Base-by-base conservation (phyloP, 345 rosid genomes). In the Arabidopsis suecica region DNA sequence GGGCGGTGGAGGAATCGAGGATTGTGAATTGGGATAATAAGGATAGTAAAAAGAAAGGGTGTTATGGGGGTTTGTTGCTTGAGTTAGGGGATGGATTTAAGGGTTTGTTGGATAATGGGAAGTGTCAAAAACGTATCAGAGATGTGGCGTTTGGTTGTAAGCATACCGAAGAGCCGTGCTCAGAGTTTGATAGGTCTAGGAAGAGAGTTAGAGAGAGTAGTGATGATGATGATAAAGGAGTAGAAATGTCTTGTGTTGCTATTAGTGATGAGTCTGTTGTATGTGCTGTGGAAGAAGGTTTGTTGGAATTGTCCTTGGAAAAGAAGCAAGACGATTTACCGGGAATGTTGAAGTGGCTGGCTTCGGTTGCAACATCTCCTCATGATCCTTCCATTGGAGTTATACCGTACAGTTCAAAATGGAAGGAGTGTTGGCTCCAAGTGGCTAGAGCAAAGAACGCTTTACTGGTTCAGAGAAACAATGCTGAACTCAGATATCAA, bases 331-430 rank as follows among this genome's bases (percentile, higher is more conserved):
- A 70, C 58, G 75, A 80, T 61, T 70, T 89, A 32, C 68, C 69
- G 14, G 81, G 65, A 45, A 83, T 93, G 89, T 69, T 93, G 61
- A 78, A 78, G 61, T 93, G 96, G 98, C 72, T 93, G 22, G 73
- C 61, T 70, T 83, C 53, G 65, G 81, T 83, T 60, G 93, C 96
- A 42, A 84, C 30, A 62, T 76, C 73, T 72, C 88, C 87, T 60
- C 58, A 58, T 28, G 82, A 83, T 87, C 83, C 83, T 69, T 75
- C 83, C 13, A 42, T 83, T 76, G 84, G 84, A 30, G 70, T 23
- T 53, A 77, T 83, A 66, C 87, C 84, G 11, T 80, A 78, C 16
- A 74, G 61, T 10, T 85, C 86, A 1, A 78, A 81, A 47, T 87
- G 83, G 88, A 82, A 82, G 63, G 70, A 69, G 53, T 49, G 73